A percentile compares a stretch with the other conserved stretches of the same genome.
phyloP scores from a whole-genome alignment of 2,329 filamentous ascomycete genomes.

The Pleoardoris graminearum region DNA sequence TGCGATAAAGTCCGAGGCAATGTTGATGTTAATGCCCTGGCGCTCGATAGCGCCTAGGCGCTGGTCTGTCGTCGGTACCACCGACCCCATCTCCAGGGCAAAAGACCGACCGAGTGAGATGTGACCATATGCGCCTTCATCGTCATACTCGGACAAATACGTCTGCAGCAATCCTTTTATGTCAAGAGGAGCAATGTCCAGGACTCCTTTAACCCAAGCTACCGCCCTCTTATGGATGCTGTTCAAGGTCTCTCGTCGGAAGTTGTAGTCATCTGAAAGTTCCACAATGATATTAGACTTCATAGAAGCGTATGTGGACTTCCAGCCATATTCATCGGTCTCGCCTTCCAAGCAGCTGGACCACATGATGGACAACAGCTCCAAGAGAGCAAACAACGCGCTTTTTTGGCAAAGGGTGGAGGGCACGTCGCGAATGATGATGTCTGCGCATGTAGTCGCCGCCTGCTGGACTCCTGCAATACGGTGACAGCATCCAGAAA shows the following conservation, averaged over 20 bases:
- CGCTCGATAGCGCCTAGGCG: slow-evolving; percentile 78
- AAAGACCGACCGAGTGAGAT: slow-evolving; percentile 92
- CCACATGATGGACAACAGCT: slow-evolving; percentile 94
- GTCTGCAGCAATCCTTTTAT: slow-evolving; percentile 95
- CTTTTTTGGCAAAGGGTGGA: slow-evolving; percentile 88
- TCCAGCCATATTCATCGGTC: slow-evolving; percentile 89
- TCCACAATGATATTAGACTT: slow-evolving; percentile 81
- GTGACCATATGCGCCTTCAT: slow-evolving; percentile 88
- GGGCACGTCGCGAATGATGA: slow-evolving; percentile 80
- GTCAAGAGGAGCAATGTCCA: slow-evolving; percentile 86
- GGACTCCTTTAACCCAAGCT: slow-evolving; percentile 76
- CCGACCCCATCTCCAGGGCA: slow-evolving; percentile 86
- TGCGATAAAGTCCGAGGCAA: slow-evolving; percentile 92
- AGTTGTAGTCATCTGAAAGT: slow-evolving; percentile 88
- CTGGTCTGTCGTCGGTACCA: slow-evolving; percentile 84
- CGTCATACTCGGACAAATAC: slow-evolving; percentile 92
- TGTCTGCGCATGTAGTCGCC: slow-evolving; percentile 79
- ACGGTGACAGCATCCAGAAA: slow-evolving; percentile 89
- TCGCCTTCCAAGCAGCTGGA: slow-evolving; percentile 90
- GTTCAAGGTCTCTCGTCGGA: slow-evolving; percentile 78
- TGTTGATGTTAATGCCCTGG: slow-evolving; percentile 77
- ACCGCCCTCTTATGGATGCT: slow-evolving; percentile 76
- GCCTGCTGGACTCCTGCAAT: slow-evolving; percentile 90
- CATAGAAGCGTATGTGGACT: slow-evolving; percentile 75
- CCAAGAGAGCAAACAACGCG: slow-evolving; percentile 88